Conservation (phyloP, 2,329 filamentous ascomycete genomes). For the Colletotrichum incanum region DNA sequence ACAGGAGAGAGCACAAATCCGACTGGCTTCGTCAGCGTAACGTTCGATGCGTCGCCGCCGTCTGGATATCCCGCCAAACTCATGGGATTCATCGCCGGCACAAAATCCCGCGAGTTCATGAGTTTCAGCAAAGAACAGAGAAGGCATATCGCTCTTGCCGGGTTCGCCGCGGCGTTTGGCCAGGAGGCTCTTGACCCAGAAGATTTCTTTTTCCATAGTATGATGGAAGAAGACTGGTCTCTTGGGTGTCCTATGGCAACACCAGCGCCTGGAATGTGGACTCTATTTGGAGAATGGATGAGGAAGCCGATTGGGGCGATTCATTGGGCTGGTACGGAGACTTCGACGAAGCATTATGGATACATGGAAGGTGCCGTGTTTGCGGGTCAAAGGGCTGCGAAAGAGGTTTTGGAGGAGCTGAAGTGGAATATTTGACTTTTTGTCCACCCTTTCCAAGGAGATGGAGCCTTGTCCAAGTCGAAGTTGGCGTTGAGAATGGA, state of each 20-base stretch:
- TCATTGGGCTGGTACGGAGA: slow-evolving; percentile 42
- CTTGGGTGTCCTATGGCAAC: slow-evolving; percentile 38
- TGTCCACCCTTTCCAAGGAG: not conserved
- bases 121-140: slow-evolving; percentile 36
- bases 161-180: slow-evolving; percentile 40
- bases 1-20: slow-evolving; percentile 39
- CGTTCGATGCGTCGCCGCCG: slow-evolving; percentile 32
- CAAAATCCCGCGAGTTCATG: slow-evolving; percentile 37
- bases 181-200: slow-evolving; percentile 42
- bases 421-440: slow-evolving; percentile 33
- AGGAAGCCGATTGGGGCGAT: slow-evolving; percentile 38
- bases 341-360: slow-evolving; percentile 33
- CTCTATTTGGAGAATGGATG: slow-evolving; percentile 39
- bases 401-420: slow-evolving; percentile 35
- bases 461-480: not conserved
- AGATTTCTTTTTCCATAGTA: slow-evolving; percentile 40
- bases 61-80: slow-evolving; percentile 31
- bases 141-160: slow-evolving; percentile 38
- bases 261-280: slow-evolving; percentile 42
- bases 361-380: slow-evolving; percentile 42
- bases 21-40: slow-evolving; percentile 28
- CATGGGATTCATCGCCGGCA: slow-evolving; percentile 38
- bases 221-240: slow-evolving; percentile 42
- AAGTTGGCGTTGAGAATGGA: not conserved
- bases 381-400: slow-evolving; percentile 37